A percentile compares a stretch with the other conserved stretches of the same genome.
phyloP scores from a whole-genome alignment of 306 rosid genomes.

The Begonia loranthoides region DNA sequence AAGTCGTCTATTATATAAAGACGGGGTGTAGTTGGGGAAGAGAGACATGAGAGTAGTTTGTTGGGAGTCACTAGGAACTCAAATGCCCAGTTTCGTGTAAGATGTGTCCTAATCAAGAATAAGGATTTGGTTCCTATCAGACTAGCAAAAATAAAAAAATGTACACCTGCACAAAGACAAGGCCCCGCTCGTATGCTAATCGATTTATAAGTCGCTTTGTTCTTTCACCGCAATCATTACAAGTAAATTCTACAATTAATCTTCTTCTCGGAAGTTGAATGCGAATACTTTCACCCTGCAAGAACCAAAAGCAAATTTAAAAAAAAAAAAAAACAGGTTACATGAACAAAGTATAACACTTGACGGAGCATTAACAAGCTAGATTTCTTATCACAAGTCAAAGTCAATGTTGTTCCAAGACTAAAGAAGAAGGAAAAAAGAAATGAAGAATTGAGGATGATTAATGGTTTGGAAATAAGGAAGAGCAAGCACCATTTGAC shows the following conservation, averaged over 20 bases:
- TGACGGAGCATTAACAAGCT: not conserved
- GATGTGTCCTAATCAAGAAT: too few relatives aligned
- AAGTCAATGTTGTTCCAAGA: not conserved
- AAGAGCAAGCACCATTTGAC: too few relatives aligned
- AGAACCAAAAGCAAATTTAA: not conserved
- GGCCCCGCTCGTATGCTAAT: conserved; percentile 73
- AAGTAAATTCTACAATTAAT: conserved; percentile 69
- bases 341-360: conserved; percentile 1
- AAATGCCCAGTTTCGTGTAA: too few relatives aligned
- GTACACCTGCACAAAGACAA: conserved; percentile 64
- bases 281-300: conserved; percentile 54
- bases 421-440: too few relatives aligned
- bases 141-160: not conserved
- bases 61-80: too few relatives aligned
- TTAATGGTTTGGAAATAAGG: not conserved
- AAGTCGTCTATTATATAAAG: too few relatives aligned
- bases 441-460: too few relatives aligned
- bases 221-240: conserved; percentile 62
- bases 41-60: too few relatives aligned
- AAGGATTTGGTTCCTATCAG: too few relatives aligned
- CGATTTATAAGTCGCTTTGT: conserved; percentile 67
- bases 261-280: conserved; percentile 72
- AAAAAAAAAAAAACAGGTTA: conserved; percentile 1
- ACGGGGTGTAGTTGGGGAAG: too few relatives aligned
- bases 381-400: not conserved